Evolutionary conservation across 345 rosid genomes (phyloP).

Genomic region (Corymbia maculata): DNA sequence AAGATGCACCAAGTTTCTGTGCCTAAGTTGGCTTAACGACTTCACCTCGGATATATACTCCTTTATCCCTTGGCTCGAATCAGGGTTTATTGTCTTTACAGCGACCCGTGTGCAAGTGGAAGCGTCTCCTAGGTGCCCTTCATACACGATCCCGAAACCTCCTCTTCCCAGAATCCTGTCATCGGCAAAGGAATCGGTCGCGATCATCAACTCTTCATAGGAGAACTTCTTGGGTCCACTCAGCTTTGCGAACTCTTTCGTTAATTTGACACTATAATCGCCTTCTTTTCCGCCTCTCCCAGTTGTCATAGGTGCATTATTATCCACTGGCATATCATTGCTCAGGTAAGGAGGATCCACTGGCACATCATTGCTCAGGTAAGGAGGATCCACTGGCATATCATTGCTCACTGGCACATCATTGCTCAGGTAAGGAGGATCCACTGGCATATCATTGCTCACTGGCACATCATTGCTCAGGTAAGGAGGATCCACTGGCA

Average conservation of each 20-base stretch:
- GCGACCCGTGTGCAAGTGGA: not conserved
- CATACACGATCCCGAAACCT: not conserved
- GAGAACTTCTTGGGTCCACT: not conserved
- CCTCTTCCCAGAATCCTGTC: not conserved
- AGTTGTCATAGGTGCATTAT: not conserved
- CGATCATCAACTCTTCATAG: not conserved
- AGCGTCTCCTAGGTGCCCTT: not conserved
- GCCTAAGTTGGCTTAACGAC: not conserved
- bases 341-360: too few relatives aligned
- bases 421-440: too few relatives aligned
- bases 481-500: too few relatives aligned
- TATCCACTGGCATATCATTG: not conserved
- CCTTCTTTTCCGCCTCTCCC: not conserved
- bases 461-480: too few relatives aligned
- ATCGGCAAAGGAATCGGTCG: not conserved
- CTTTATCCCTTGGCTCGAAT: not conserved
- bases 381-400: too few relatives aligned
- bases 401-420: too few relatives aligned
- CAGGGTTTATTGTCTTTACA: not conserved
- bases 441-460: too few relatives aligned
- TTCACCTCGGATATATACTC: not conserved
- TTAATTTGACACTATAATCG: not conserved
- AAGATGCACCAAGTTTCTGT: not conserved
- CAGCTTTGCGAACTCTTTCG: not conserved
- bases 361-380: too few relatives aligned